phyloP scores from a whole-genome alignment of 2,329 filamentous ascomycete genomes.

The Madurella fahalii region DNA sequence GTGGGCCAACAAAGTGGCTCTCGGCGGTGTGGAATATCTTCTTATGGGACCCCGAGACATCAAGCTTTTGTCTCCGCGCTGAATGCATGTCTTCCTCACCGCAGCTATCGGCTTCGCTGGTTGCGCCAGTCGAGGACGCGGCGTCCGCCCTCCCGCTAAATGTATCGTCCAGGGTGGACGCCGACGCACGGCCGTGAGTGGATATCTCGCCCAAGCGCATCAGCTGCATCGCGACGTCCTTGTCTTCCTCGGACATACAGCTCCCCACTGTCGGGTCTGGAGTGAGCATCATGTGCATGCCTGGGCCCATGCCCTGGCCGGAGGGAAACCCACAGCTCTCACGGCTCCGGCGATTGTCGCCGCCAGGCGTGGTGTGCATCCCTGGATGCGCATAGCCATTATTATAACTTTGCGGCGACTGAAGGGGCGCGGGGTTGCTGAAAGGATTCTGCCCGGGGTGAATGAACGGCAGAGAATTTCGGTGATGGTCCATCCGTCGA shows the following conservation, averaged over 20 bases:
- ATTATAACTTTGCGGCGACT: constrained; percentile 75
- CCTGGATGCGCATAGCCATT: constrained; percentile 51
- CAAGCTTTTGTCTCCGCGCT: constrained; percentile 55
- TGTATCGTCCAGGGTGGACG: constrained; percentile 88
- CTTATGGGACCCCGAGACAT: constrained; percentile 39
- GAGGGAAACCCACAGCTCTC: constrained; percentile 56
- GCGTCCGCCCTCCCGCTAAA: constrained; percentile 86
- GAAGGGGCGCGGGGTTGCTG: constrained; percentile 69
- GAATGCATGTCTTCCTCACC: constrained; percentile 60
- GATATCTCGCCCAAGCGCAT: constrained; percentile 94
- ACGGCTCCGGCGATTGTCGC: constrained; percentile 62
- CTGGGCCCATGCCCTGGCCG: constrained; percentile 33
- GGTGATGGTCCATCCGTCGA: constrained; percentile 69
- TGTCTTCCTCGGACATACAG: constrained; percentile 91
- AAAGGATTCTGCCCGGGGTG: constrained; percentile 76
- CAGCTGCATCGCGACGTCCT: constrained; percentile 91
- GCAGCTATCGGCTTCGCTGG: constrained; percentile 70
- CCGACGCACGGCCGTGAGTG: constrained; percentile 86
- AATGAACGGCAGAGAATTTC: constrained; percentile 70
- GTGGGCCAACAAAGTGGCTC: constrained; percentile 47
- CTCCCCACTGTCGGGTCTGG: constrained; percentile 96
- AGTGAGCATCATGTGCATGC: constrained; percentile 70
- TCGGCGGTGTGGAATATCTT: constrained; percentile 50
- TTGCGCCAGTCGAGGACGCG: constrained; percentile 79
- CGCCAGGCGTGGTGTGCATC: constrained; percentile 59